phyloP scores from a whole-genome alignment of 1,284 basidiomycete species.

The Singerocomus inundabilis region DNA sequence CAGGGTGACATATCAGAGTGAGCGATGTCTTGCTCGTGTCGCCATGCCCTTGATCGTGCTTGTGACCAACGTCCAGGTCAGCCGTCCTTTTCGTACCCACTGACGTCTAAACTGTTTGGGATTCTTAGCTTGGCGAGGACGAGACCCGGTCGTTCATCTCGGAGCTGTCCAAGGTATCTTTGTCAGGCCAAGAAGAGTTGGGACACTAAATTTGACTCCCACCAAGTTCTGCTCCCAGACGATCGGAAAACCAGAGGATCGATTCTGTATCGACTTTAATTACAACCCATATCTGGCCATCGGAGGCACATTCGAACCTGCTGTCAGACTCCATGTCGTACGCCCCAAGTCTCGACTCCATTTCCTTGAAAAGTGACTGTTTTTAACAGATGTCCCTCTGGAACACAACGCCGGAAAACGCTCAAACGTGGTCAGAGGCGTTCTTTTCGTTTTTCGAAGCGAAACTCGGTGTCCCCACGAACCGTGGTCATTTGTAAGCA shows the following conservation, averaged over 20 bases:
- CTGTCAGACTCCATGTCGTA: slow-evolving; percentile 54
- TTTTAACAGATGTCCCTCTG: slow-evolving; percentile 49
- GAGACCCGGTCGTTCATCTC: slow-evolving; percentile 5
- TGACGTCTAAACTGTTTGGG: too few relatives aligned
- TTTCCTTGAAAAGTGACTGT: not conserved
- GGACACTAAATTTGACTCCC: too few relatives aligned
- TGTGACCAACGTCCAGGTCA: slow-evolving; percentile 58
- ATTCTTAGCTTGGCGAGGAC: slow-evolving; percentile 5
- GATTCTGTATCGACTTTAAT: slow-evolving; percentile 49
- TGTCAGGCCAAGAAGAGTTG: too few relatives aligned
- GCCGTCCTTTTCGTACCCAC: not conserved
- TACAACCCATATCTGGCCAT: slow-evolving; percentile 58
- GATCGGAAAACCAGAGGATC: slow-evolving; percentile 50
- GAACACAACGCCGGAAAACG: slow-evolving; percentile 49
- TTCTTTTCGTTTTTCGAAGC: slow-evolving; percentile 40
- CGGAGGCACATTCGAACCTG: slow-evolving; percentile 56
- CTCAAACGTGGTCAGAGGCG: slow-evolving; percentile 51
- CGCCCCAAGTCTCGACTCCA: not conserved
- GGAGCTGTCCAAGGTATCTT: slow-evolving; percentile 10
- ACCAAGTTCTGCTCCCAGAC: slow-evolving; percentile 41
- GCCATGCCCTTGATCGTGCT: slow-evolving; percentile 40
- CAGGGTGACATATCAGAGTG: too few relatives aligned
- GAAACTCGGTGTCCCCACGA: slow-evolving; percentile 45
- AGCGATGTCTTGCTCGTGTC: too few relatives aligned
- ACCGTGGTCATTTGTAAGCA: slow-evolving; percentile 52